phyloP scores from a whole-genome alignment of 225 moss, liverwort and hornwort species.

The Anthoceros angustus region DNA sequence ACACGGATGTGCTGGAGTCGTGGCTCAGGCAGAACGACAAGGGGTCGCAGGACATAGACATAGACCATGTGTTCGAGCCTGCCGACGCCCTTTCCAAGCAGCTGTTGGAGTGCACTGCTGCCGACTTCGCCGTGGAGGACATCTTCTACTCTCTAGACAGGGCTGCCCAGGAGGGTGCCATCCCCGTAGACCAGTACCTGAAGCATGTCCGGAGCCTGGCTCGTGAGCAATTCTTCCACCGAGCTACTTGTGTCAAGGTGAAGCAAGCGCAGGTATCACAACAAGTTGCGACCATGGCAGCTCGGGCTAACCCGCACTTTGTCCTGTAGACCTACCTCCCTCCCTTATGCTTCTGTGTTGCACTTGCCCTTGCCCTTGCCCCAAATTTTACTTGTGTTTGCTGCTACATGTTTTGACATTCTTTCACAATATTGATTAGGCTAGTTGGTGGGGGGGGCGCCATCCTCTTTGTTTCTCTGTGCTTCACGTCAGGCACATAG shows the following conservation, averaged over 20 bases:
- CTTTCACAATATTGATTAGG: not conserved
- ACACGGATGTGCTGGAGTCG: constrained; percentile 69
- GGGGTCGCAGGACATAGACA: constrained; percentile 40
- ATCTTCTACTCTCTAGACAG: constrained; percentile 75
- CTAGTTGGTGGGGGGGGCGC: not conserved
- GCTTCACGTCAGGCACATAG: not conserved
- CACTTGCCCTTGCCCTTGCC: too few species aligned
- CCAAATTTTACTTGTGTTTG: not conserved
- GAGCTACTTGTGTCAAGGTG: constrained; percentile 67
- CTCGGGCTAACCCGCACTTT: constrained; percentile 38
- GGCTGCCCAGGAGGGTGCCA: constrained; percentile 68
- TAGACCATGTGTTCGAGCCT: constrained; percentile 75
- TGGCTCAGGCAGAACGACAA: constrained; percentile 74
- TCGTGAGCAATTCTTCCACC: constrained; percentile 80
- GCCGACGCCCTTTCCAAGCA: constrained; percentile 72
- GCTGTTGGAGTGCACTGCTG: constrained; percentile 69
- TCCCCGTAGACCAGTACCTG: constrained; percentile 82
- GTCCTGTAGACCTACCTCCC: constrained; percentile 26
- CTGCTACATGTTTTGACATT: not conserved
- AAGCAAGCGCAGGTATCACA: constrained; percentile 55
- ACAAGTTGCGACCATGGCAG: constrained; percentile 69
- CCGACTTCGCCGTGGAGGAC: constrained; percentile 88
- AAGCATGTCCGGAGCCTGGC: constrained; percentile 88
- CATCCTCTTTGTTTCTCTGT: not conserved
- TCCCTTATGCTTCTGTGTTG: too few species aligned